Base-by-base conservation (phyloP, 805 yeast genomes). In the Cyberlindnera misumaiensis region DNA sequence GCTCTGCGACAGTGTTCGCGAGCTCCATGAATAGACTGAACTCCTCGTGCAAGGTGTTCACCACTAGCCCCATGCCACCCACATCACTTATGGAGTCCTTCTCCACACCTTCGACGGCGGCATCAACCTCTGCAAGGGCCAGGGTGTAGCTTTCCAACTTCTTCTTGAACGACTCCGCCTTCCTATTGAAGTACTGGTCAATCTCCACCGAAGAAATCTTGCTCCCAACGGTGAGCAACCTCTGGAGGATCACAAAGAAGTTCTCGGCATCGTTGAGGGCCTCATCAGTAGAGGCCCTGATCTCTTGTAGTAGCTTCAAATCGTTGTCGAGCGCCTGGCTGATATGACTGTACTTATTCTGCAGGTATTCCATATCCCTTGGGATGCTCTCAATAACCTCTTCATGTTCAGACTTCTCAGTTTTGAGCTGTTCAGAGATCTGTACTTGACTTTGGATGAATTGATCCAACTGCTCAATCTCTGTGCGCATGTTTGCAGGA, bases 381-480 rank as follows among this genome's bases (percentile, higher is more conserved):
- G 93, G 93, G 38, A 84, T 76, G 38, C 88, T 77, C 28, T 70
- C 74, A 32, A 84, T 74, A 32, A 83, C 64, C 43, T 72, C 77
- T 32, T 71, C 68, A 48, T 84, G 94, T 28, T 75, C 76, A n/a
- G 59, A 61, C 42, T 72, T 67, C 46, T 79, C 83, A 6, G 77
- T 70, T 46, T 78, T 74, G 44, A 84, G 62, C 22, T 76, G 77
- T 36, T 82, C 83, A 3, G 88, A 80, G 37, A 82, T 79, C 35
- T 77, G 70, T 31, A 82, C 83, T 60, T 84, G 94, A 27, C 74
- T 73, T 52, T 80, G 83, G 35, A 84, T 80, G 53, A 80, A 83
- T 40, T 74, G 70, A 58, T 84, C 87, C 40, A 84, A 62, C 45
- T 79, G 77, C 56, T 80, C 83, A 28, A 84, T 63, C 53, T 83